These are phyloP conservation scores for Calonectria multiphialidica DNA, from an alignment of 2,329 filamentous ascomycete genomes.

Conservation along the genomic window DNA sequence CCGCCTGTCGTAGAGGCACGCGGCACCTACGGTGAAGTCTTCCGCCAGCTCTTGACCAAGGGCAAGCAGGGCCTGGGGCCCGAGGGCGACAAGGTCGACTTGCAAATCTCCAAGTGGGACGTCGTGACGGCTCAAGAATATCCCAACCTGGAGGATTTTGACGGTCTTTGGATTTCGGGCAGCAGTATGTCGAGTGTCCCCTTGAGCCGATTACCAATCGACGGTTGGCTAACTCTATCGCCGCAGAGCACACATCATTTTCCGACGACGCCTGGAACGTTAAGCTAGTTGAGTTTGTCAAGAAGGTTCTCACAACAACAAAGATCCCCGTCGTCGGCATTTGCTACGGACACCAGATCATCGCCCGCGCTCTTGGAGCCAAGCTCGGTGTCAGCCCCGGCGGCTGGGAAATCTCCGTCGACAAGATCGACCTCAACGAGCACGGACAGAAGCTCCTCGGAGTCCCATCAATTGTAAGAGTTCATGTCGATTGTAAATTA, in stretches of 20 bases:
- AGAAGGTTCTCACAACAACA: conserved; percentile 39
- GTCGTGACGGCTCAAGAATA: conserved; percentile 45
- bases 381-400: conserved; percentile 51
- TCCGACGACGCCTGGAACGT: conserved; percentile 56
- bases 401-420: conserved; percentile 58
- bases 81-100: conserved; percentile 31
- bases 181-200: conserved; percentile 44
- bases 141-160: conserved; percentile 42
- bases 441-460: conserved; percentile 52
- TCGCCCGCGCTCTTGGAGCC: conserved; percentile 54
- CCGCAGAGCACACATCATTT: conserved; percentile 51
- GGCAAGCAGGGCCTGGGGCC: conserved; percentile 39
- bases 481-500: no score
- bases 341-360: conserved; percentile 62
- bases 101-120: conserved; percentile 46
- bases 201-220: not conserved
- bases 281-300: conserved; percentile 51
- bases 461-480: conserved; percentile 40
- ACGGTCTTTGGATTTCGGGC: conserved; percentile 48
- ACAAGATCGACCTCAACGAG: conserved; percentile 51
- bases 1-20: conserved; percentile 39
- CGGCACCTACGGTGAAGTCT: conserved; percentile 48
- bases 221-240: not conserved
- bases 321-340: conserved; percentile 54
- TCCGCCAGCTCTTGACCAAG: conserved; percentile 42